phyloP scores from a whole-genome alignment of 2,329 filamentous ascomycete species.

The Xylaria hypoxylon region DNA sequence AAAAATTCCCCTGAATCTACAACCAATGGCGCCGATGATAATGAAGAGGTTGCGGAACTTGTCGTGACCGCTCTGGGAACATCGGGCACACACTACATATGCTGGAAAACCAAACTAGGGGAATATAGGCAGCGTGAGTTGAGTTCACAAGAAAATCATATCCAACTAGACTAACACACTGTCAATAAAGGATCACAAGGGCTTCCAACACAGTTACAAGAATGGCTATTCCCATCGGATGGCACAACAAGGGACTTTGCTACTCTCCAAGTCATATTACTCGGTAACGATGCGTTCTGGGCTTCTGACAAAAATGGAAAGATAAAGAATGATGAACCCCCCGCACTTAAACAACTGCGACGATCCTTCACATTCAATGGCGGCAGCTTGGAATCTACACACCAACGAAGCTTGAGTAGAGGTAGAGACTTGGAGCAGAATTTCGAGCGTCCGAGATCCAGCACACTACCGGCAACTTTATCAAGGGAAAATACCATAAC shows the following conservation, averaged over 20 bases:
- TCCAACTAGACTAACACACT: not conserved
- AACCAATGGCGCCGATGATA: slow-evolving; percentile 41
- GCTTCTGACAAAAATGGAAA: slow-evolving; percentile 48
- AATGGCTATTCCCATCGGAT: slow-evolving; percentile 49
- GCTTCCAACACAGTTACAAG: slow-evolving; percentile 44
- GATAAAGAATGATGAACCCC: slow-evolving; percentile 42
- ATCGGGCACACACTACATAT: slow-evolving; percentile 49
- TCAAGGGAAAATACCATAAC: slow-evolving; percentile 31
- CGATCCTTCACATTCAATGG: slow-evolving; percentile 42
- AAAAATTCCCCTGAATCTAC: slow-evolving; percentile 45
- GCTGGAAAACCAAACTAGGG: slow-evolving; percentile 49
- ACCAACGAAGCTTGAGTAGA: slow-evolving; percentile 25
- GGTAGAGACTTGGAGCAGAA: slow-evolving; percentile 33
- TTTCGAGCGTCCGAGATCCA: slow-evolving; percentile 43
- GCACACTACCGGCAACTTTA: slow-evolving; percentile 41
- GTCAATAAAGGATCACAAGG: slow-evolving; percentile 44
- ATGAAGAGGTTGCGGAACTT: slow-evolving; percentile 48
- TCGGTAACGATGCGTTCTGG: slow-evolving; percentile 47
- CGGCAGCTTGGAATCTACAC: not conserved
- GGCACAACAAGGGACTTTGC: slow-evolving; percentile 48
- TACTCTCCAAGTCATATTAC: slow-evolving; percentile 49
- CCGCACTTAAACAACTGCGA: slow-evolving; percentile 41
- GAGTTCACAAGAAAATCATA: not conserved
- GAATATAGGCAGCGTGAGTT: slow-evolving; percentile 48
- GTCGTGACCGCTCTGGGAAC: slow-evolving; percentile 51